Base-by-base conservation (phyloP, 208 protist genomes). In the Acanthamoeba triangularis region DNA sequence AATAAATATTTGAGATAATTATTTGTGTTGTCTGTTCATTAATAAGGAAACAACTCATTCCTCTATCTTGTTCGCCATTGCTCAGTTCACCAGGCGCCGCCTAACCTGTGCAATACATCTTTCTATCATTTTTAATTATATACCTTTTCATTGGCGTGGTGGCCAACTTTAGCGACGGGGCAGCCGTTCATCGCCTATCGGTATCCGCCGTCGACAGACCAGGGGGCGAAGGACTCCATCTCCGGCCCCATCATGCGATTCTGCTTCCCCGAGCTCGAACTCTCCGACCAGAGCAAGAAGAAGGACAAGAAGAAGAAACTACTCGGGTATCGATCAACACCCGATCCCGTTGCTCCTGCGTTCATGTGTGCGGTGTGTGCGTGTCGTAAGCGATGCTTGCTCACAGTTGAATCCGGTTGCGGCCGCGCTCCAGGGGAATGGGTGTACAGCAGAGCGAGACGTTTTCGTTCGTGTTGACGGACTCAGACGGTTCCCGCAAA, bases 381-480 rank as follows among this genome's bases (percentile, higher is more conserved):
- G 28, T 56, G 44, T 35, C 20, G 10, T 56, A 1, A 87, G n/a
- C n/a, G n/a, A n/a, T n/a, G n/a, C n/a, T n/a, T n/a, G n/a, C n/a
- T n/a, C n/a, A n/a, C n/a, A n/a, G n/a, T n/a, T n/a, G n/a, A n/a
- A n/a, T n/a, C n/a, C n/a, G n/a, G n/a, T n/a, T n/a, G n/a, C n/a
- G n/a, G n/a, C n/a, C n/a, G 78, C 47, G 28, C 30, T 56, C 20
- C 47, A 87, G 84, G 11, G 59, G 84, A 23, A 47, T 84, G 76
- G 44, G 76, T n/a, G 44, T 54, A 20, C 76, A 84, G 28, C 90
- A 94, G 65, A 95, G 95, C 78, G 96, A 97, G 78, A 97, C 96
- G 25, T 97, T 97, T 44, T 95, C 84, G 23, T 97, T 97, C 78
- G 96, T 97, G 11, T 65, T 97, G n/a, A 97, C 96, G 65, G 95